A percentile compares a stretch with the other conserved stretches of the same genome.
These are phyloP conservation scores for Phoma sp. DNA, from an alignment of 2,329 filamentous ascomycete species.

Conservation along the genomic window DNA sequence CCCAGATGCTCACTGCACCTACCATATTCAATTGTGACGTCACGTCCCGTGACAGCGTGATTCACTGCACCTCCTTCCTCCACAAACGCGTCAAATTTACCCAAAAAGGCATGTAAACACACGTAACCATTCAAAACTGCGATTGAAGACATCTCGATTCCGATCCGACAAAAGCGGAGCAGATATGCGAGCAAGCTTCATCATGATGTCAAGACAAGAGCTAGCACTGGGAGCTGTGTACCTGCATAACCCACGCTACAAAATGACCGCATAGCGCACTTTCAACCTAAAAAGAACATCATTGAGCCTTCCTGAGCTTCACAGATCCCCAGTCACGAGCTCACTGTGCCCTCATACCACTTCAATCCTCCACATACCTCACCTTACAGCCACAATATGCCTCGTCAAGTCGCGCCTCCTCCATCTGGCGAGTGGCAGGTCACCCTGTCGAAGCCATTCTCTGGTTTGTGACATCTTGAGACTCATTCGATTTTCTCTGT, in stretches of 20 bases:
- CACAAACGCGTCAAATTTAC: neutral
- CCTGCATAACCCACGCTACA: conserved; percentile 15
- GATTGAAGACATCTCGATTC: neutral
- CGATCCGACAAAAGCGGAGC: conserved; percentile 3
- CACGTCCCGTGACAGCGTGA: conserved; percentile 10
- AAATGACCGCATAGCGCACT: conserved; percentile 6
- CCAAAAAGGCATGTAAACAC: neutral
- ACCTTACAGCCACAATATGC: conserved; percentile 20
- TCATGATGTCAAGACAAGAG: conserved; percentile 18
- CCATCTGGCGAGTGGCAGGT: conserved; percentile 85
- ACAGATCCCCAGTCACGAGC: neutral
- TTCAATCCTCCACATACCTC: neutral
- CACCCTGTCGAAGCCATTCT: conserved; percentile 29
- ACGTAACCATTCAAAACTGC: neutral
- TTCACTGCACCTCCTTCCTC: neutral
- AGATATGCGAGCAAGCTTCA: conserved; percentile 10
- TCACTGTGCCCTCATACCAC: neutral
- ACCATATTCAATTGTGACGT: conserved; percentile 3
- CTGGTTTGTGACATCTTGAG: conserved; percentile 24
- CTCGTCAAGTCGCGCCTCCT: conserved; percentile 65
- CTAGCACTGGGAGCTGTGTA: conserved; percentile 13
- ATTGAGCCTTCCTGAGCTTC: no score
- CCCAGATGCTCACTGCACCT: no score
- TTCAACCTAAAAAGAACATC: no score
- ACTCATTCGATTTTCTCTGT: neutral